A percentile compares a stretch with the other conserved stretches of the same genome.
Evolutionary conservation across 192 early-diverging fungal species (phyloP).

Genomic region (Gaertneriomyces sp.): DNA sequence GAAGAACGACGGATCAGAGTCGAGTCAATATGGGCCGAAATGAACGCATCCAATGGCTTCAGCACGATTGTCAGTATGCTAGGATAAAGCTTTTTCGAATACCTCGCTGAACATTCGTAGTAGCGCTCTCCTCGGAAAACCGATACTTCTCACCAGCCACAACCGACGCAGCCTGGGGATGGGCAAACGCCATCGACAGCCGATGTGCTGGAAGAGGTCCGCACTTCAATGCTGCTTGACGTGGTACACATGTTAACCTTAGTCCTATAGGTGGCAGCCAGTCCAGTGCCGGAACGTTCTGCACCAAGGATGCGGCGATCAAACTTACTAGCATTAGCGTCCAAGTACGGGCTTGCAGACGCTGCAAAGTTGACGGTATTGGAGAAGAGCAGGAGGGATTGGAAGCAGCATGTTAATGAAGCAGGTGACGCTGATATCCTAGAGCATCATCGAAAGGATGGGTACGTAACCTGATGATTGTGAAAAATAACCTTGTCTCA

Average conservation of each 20-base stretch:
- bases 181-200: background rate
- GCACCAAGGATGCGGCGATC: slow-evolving; percentile 18
- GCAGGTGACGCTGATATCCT: slow-evolving; percentile 62
- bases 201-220: background rate
- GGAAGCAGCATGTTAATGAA: slow-evolving; percentile 60
- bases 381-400: slow-evolving; percentile 68
- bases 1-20: slow-evolving; percentile 38
- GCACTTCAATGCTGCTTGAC: background rate
- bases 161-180: background rate
- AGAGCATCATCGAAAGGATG: slow-evolving; percentile 66
- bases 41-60: slow-evolving; percentile 36
- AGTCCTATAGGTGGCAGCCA: background rate
- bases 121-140: background rate
- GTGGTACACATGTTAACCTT: background rate
- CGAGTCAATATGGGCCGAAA: slow-evolving; percentile 56
- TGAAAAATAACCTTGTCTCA: background rate
- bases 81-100: background rate
- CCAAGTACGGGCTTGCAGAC: slow-evolving; percentile 37
- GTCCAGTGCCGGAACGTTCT: background rate
- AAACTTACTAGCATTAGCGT: slow-evolving; percentile 15
- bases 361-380: slow-evolving; percentile 63
- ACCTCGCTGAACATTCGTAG: background rate
- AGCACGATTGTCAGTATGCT: background rate
- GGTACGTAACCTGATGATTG: slow-evolving; percentile 24
- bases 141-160: background rate